Percentiles rank a stretch among this genome's conserved stretches.
Conservation (phyloP, 1,284 basidiomycete genomes). For the Tilletia walkeri region DNA sequence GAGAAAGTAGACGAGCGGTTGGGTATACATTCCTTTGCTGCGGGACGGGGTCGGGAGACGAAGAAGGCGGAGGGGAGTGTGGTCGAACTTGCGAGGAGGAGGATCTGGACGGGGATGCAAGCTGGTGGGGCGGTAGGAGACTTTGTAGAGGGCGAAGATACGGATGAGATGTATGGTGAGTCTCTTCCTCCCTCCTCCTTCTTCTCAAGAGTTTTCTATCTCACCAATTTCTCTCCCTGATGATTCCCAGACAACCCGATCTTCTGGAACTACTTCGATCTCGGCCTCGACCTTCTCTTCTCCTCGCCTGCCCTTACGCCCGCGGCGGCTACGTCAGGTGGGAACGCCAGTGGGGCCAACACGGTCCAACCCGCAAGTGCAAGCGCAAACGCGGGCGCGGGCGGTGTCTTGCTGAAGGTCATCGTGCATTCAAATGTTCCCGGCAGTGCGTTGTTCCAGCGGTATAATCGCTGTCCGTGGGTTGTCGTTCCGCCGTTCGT, state of each 20-base stretch:
- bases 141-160: not conserved
- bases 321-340: not conserved
- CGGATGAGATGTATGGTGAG: constrained; percentile 4
- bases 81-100: not conserved
- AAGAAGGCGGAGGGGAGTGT: not conserved
- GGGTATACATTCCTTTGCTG: constrained; percentile 28
- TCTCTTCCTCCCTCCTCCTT: not conserved
- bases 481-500: constrained; percentile 12
- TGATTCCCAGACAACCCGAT: constrained; percentile 27
- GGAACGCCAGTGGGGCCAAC: not conserved
- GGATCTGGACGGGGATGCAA: constrained; percentile 22
- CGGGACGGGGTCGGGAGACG: not conserved
- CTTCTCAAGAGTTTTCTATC: not conserved
- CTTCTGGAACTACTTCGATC: constrained; percentile 43
- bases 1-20: constrained; percentile 38
- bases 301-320: constrained; percentile 18
- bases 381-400: constrained; percentile 22
- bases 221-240: not conserved
- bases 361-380: not conserved
- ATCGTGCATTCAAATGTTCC: constrained; percentile 36
- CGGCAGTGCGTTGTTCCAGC: constrained; percentile 34
- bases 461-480: constrained; percentile 37
- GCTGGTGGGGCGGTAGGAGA: not conserved
- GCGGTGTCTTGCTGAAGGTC: constrained; percentile 30
- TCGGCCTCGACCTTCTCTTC: constrained; percentile 36